These are phyloP conservation scores for Mycena galericulata DNA, from an alignment of 768 basidiomycete genomes.

Conservation along the genomic window DNA sequence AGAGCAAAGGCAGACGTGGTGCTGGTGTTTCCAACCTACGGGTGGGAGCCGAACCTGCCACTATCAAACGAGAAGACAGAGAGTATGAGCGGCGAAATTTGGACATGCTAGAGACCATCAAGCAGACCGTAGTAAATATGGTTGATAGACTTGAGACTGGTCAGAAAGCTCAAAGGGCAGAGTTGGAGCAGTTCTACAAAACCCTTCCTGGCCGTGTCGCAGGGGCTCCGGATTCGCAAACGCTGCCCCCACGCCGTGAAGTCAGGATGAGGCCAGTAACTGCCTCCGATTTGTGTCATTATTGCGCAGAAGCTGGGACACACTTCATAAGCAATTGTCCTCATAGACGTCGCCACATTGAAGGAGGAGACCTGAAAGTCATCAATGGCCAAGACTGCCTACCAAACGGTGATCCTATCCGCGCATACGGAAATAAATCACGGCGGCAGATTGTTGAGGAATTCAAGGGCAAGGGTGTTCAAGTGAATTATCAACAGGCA, in stretches of 20 bases:
- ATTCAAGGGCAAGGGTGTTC: not conserved
- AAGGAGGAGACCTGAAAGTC: not conserved
- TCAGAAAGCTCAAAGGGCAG: not conserved
- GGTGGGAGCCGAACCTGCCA: not conserved
- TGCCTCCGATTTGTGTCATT: not conserved
- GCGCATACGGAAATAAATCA: not conserved
- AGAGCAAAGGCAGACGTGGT: too few species aligned
- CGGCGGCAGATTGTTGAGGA: not conserved
- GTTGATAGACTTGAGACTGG: not conserved
- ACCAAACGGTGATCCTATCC: not conserved
- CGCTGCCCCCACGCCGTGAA: not conserved
- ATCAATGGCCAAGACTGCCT: not conserved
- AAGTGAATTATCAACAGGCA: not conserved
- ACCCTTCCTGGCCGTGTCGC: not conserved
- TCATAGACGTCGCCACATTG: not conserved
- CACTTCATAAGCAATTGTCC: not conserved
- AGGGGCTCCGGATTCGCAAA: slow-evolving; percentile 1
- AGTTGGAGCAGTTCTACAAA: slow-evolving; percentile 11
- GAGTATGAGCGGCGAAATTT: not conserved
- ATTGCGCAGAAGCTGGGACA: not conserved
- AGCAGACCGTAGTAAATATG: slow-evolving; percentile 5
- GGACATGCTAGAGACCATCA: slow-evolving; percentile 5
- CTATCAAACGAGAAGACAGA: not conserved
- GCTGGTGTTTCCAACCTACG: too few species aligned
- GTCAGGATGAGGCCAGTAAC: not conserved